Evolutionary conservation across 106 monocot genomes (phyloP).

Genomic region (Ottelia alismoides): DNA sequence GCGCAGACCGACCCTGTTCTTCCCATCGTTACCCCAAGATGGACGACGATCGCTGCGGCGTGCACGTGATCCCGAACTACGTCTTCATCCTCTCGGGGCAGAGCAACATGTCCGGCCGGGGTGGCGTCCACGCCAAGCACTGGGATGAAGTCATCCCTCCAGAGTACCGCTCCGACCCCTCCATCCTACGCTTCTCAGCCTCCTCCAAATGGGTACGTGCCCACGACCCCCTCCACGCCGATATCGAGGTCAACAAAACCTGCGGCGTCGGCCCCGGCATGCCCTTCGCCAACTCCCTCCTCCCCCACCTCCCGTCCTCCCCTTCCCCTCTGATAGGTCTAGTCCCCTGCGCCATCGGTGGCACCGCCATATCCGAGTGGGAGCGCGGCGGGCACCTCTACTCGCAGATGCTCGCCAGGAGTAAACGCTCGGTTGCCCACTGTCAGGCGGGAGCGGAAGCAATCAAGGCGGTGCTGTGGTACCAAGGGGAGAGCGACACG

Average conservation of each 20-base stretch:
- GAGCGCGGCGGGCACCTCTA: conserved; percentile 8
- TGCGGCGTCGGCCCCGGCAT: conserved; percentile 29
- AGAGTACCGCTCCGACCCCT: conserved; percentile 3
- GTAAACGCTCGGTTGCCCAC: conserved; percentile 5
- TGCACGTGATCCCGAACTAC: no score
- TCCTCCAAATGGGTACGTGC: conserved; percentile 9
- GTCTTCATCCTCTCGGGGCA: conserved; percentile 27
- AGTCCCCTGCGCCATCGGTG: conserved; percentile 25
- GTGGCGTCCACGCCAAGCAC: conserved; percentile 6
- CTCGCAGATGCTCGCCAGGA: conserved; percentile 5
- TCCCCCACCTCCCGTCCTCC: background rate
- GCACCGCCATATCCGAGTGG: conserved; percentile 18
- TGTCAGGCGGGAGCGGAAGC: background rate
- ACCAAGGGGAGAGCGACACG: conserved; percentile 78
- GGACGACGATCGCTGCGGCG: no score
- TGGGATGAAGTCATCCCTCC: conserved; percentile 20
- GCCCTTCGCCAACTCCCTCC: conserved; percentile 20
- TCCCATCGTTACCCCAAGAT: no score
- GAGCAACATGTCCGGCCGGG: conserved; percentile 29
- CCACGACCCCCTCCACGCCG: conserved; percentile 20
- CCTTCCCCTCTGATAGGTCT: conserved; percentile 1
- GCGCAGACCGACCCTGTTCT: no score
- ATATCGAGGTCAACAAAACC: conserved; percentile 13
- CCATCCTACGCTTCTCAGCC: conserved; percentile 14
- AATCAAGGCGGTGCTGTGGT: conserved; percentile 24